Conservation (phyloP, 2,329 filamentous ascomycete genomes). For the Xylariales sp. region DNA sequence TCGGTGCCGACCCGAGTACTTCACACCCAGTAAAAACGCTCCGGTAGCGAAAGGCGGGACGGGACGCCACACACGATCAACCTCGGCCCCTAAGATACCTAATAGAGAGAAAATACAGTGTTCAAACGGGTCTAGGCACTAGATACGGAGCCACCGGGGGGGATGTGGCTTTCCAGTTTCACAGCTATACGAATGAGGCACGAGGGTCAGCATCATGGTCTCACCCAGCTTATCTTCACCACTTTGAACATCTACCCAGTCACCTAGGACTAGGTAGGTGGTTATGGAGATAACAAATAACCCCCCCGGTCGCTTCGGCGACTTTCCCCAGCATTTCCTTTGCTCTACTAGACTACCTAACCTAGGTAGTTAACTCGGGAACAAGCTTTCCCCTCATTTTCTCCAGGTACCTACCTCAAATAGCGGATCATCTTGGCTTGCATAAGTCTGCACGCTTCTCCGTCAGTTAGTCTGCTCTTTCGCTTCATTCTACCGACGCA, state of each 20-base stretch:
- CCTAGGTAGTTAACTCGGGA: slow-evolving; percentile 16
- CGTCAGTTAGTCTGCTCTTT: neutral
- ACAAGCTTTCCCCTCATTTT: slow-evolving; percentile 34
- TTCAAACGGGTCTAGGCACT: neutral
- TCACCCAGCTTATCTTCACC: slow-evolving; percentile 16
- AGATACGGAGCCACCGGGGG: neutral
- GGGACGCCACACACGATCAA: neutral
- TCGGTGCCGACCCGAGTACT: neutral
- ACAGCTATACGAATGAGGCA: neutral
- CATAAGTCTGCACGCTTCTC: slow-evolving; percentile 1
- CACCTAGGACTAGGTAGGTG: neutral
- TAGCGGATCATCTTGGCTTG: neutral
- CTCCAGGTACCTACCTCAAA: slow-evolving; percentile 13
- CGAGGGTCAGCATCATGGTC: neutral
- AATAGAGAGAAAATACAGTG: neutral
- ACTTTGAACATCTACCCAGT: slow-evolving; percentile 13
- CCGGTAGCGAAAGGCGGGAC: neutral
- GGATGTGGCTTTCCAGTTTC: slow-evolving; percentile 4
- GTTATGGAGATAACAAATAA: neutral
- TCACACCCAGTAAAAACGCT: slow-evolving; percentile 7
- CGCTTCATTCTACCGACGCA: neutral
- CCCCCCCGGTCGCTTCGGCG: slow-evolving; percentile 21
- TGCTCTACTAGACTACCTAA: neutral
- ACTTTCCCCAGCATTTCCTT: slow-evolving; percentile 4
- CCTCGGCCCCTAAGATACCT: neutral